Evolutionary conservation across 306 rosid species (phyloP).

Genomic region (Vachellia pachyceras): DNA sequence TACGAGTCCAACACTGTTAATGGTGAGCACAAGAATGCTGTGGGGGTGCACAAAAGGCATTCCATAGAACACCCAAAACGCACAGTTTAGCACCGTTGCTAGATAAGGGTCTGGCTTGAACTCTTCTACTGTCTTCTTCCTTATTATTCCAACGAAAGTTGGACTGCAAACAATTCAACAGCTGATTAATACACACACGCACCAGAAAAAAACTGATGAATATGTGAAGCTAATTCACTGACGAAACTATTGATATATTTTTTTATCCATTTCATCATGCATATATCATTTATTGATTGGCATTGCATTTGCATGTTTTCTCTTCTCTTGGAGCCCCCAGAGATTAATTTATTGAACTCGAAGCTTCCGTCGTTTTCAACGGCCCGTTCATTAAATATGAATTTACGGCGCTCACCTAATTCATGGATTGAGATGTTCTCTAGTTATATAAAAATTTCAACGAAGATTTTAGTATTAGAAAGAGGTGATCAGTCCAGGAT

Average conservation of each 20-base stretch:
- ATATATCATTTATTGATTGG: background rate
- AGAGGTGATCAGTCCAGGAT: background rate
- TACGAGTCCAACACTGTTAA: slow-evolving; percentile 61
- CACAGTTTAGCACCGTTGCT: slow-evolving; percentile 69
- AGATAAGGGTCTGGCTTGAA: slow-evolving; percentile 71
- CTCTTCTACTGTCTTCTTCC: slow-evolving; percentile 65
- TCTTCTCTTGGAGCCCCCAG: background rate
- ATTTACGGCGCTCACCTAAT: background rate
- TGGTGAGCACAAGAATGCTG: slow-evolving; percentile 64
- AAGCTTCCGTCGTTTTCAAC: background rate
- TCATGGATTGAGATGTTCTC: background rate
- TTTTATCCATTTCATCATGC: background rate
- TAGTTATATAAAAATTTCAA: background rate
- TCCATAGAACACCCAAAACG: slow-evolving; percentile 77
- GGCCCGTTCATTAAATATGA: background rate
- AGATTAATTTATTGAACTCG: background rate
- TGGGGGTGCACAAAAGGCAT: slow-evolving; percentile 76
- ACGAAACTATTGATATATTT: background rate
- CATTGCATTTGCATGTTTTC: background rate
- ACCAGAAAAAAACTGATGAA: background rate
- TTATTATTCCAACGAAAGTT: slow-evolving; percentile 58
- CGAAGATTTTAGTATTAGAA: background rate
- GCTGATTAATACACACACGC: background rate
- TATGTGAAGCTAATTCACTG: background rate
- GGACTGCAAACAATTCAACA: slow-evolving; percentile 50